Conservation (phyloP, 2,329 filamentous ascomycete species). For the Cladosporium oxysporum region DNA sequence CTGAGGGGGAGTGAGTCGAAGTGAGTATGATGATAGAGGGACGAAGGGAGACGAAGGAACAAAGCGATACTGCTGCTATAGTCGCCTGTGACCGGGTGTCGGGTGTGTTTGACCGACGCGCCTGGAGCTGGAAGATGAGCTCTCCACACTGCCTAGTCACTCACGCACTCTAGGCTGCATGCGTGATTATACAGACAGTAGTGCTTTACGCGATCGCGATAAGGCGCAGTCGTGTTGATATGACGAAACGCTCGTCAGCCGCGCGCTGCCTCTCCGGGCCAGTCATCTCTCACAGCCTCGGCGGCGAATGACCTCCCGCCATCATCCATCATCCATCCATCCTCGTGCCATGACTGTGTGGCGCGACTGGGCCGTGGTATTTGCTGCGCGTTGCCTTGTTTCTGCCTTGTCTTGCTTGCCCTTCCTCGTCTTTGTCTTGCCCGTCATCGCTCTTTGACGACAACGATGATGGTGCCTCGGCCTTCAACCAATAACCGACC, state of each 20-base stretch:
- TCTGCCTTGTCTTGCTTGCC: slow-evolving; percentile 10
- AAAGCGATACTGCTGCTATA: background rate
- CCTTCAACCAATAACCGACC: background rate
- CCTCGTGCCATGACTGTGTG: slow-evolving; percentile 12
- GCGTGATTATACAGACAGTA: background rate
- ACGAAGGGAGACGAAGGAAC: background rate
- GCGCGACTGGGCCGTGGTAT: slow-evolving; percentile 1
- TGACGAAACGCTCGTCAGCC: background rate
- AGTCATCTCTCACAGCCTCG: background rate
- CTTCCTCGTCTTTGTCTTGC: background rate
- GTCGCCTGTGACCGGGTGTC: slow-evolving; percentile 1
- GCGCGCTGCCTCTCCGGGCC: background rate
- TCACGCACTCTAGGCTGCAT: background rate
- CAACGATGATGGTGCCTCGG: background rate
- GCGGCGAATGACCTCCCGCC: slow-evolving; percentile 11
- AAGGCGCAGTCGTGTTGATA: background rate
- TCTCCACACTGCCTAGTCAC: background rate
- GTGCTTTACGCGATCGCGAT: background rate
- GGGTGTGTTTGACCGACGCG: slow-evolving; percentile 3
- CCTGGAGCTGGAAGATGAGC: background rate
- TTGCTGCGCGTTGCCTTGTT: background rate
- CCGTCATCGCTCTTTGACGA: background rate
- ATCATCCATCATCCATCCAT: background rate
- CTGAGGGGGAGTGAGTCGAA: slow-evolving; percentile 4
- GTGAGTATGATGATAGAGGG: background rate